Percentiles rank a stretch among this genome's conserved stretches.
phyloP scores from a whole-genome alignment of 805 yeast species.

The Barnettozyma pratensis region DNA sequence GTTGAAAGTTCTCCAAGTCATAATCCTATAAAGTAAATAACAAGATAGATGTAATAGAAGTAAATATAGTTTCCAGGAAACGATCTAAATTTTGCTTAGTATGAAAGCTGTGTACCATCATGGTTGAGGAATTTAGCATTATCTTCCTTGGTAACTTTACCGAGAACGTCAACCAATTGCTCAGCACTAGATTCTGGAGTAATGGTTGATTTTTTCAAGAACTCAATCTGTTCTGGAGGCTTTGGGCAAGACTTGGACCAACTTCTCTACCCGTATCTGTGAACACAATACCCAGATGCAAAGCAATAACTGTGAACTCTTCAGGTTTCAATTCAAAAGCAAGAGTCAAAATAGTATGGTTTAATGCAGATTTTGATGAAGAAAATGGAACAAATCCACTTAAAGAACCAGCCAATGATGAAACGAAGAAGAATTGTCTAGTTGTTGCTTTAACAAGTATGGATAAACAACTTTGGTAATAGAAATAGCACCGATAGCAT shows the following conservation, averaged over 20 bases:
- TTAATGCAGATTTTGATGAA: conserved; percentile 32
- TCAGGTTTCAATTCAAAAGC: conserved; percentile 24
- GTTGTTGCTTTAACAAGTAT: conserved; percentile 15
- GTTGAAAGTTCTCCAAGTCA: too few relatives aligned
- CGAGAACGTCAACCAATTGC: conserved; percentile 15
- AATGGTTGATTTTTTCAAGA: conserved; percentile 2
- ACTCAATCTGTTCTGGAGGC: not conserved
- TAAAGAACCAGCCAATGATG: conserved; percentile 22
- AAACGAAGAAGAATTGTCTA: conserved; percentile 25
- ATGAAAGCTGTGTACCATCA: conserved; percentile 20
- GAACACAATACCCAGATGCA: conserved; percentile 36
- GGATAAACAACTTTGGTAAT: conserved; percentile 7
- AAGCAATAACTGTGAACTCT: conserved; percentile 26
- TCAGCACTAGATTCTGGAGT: conserved; percentile 26
- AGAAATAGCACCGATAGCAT: conserved; percentile 10
- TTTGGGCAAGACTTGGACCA: not conserved
- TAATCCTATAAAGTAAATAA: too few relatives aligned
- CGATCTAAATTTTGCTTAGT: too few relatives aligned
- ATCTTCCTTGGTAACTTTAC: conserved; percentile 19
- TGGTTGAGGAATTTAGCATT: conserved; percentile 25
- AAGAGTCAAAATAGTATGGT: conserved; percentile 26
- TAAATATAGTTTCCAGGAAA: too few relatives aligned
- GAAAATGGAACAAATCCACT: conserved; percentile 11
- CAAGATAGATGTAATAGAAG: too few relatives aligned
- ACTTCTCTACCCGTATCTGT: conserved; percentile 28